A percentile compares a stretch with the other conserved stretches of the same genome.
Conservation (phyloP, 495 filamentous ascomycete species). For the Xylaria cubensis region DNA sequence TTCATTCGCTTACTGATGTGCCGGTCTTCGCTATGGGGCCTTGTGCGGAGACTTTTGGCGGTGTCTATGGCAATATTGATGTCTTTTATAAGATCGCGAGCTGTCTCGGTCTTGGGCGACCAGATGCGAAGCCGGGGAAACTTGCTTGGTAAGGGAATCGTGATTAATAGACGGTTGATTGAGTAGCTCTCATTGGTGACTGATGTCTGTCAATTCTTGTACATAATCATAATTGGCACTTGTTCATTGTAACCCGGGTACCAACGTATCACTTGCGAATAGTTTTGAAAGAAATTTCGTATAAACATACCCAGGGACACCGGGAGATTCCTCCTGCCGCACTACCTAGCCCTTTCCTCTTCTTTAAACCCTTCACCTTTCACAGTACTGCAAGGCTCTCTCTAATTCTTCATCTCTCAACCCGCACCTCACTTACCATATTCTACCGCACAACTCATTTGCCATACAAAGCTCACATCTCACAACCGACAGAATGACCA, state of each 20-base stretch:
- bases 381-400: background rate
- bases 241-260: background rate
- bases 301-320: background rate
- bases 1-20: constrained; percentile 78
- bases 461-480: too few species aligned
- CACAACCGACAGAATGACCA: too few species aligned
- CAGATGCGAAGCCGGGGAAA: constrained; percentile 26
- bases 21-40: constrained; percentile 76
- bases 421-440: too few species aligned
- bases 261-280: background rate
- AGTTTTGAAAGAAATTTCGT: background rate
- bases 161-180: background rate
- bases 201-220: background rate
- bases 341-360: background rate
- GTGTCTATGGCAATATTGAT: constrained; percentile 71
- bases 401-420: background rate
- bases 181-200: background rate
- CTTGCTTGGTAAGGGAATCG: background rate
- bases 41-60: constrained; percentile 73
- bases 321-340: background rate
- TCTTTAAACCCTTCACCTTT: background rate
- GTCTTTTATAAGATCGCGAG: constrained; percentile 75
- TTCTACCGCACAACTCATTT: too few species aligned
- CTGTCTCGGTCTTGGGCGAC: constrained; percentile 65
- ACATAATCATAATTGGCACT: background rate